phyloP scores from a whole-genome alignment of 371 early-diverging fungal genomes.

The Rhizopus delemar region DNA sequence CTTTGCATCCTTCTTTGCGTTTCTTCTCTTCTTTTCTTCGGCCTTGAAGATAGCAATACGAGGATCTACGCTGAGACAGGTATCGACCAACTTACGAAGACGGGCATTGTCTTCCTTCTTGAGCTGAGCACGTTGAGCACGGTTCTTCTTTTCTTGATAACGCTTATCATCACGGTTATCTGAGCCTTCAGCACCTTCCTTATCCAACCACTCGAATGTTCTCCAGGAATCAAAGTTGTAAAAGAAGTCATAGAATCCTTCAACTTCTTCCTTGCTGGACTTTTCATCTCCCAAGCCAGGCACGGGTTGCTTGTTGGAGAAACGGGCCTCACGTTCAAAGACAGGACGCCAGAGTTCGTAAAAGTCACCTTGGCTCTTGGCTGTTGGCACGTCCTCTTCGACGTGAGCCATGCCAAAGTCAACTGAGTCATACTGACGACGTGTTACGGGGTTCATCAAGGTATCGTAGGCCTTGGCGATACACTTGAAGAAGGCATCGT shows the following conservation, averaged over 20 bases:
- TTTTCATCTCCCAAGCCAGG: constrained; percentile 80
- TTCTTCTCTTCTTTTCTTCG: constrained; percentile 85
- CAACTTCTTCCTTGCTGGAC: constrained; percentile 80
- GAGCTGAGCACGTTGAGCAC: constrained; percentile 83
- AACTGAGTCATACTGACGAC: constrained; percentile 96
- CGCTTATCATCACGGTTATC: constrained; percentile 95
- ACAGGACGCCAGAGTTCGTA: constrained; percentile 84
- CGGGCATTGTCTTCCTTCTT: constrained; percentile 98
- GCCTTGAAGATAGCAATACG: constrained; percentile 89
- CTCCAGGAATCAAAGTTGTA: constrained; percentile 96
- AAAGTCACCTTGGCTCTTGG: constrained; percentile 86
- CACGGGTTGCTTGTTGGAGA: constrained; percentile 88
- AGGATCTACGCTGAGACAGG: constrained; percentile 83
- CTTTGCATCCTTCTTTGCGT: constrained; percentile 87
- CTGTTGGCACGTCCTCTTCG: constrained; percentile 61
- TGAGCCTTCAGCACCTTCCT: constrained; percentile 90
- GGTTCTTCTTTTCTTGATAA: constrained; percentile 93
- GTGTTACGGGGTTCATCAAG: constrained; percentile 87
- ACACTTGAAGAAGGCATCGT: constrained; percentile 98
- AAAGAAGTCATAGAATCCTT: constrained; percentile 96
- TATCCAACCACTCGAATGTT: constrained; percentile 95
- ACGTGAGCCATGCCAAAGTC: constrained; percentile 72
- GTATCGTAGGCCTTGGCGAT: constrained; percentile 97
- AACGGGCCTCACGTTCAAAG: constrained; percentile 90
- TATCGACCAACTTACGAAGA: constrained; percentile 83